phyloP scores from a whole-genome alignment of 495 filamentous ascomycete species.

The Terfezia claveryi region DNA sequence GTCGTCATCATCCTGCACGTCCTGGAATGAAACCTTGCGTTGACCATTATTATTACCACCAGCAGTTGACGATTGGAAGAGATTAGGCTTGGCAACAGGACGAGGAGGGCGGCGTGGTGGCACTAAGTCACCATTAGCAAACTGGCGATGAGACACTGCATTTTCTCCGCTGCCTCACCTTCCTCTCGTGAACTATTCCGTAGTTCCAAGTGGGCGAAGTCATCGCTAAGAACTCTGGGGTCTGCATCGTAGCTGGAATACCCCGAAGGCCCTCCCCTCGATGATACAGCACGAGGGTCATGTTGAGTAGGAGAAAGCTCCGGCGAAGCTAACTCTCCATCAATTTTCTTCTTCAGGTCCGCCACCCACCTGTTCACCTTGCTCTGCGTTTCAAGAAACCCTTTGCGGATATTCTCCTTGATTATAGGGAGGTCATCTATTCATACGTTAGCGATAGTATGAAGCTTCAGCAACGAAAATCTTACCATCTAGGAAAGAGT shows the following conservation, averaged over 20 bases:
- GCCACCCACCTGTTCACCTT: conserved; percentile 86
- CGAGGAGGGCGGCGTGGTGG: conserved; percentile 31
- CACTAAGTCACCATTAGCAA: neutral
- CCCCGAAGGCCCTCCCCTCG: conserved; percentile 34
- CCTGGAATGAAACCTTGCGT: conserved; percentile 61
- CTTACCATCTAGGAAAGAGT: conserved; percentile 70
- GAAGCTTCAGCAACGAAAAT: conserved; percentile 1
- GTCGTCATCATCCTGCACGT: conserved; percentile 52
- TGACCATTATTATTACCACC: conserved; percentile 24
- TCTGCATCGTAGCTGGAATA: conserved; percentile 88
- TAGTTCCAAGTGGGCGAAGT: conserved; percentile 75
- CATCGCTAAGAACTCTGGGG: conserved; percentile 67
- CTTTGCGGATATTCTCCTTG: conserved; percentile 78
- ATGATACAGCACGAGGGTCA: conserved; percentile 19
- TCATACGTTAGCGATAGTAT: conserved; percentile 1
- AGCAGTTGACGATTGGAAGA: conserved; percentile 57
- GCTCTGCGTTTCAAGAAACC: conserved; percentile 79
- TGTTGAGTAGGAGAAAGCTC: conserved; percentile 3
- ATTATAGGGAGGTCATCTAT: conserved; percentile 79
- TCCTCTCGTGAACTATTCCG: conserved; percentile 51
- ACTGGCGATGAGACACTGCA: neutral
- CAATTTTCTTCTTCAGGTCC: conserved; percentile 71
- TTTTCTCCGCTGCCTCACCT: neutral
- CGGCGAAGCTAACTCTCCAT: conserved; percentile 46
- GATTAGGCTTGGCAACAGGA: conserved; percentile 51